phyloP scores from a whole-genome alignment of 306 rosid genomes.

The Adenanthera pavonina region DNA sequence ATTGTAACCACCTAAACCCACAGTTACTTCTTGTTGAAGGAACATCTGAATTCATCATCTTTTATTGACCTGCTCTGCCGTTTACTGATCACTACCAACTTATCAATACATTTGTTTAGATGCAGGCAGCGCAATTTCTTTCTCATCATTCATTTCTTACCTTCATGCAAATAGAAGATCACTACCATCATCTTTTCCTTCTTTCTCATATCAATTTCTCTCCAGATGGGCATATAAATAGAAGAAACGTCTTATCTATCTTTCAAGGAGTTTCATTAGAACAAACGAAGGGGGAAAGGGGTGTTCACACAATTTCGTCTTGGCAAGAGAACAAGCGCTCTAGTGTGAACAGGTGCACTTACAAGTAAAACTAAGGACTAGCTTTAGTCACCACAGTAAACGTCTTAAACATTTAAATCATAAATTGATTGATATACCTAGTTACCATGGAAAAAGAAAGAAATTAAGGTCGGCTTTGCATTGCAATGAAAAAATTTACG shows the following conservation, averaged over 20 bases:
- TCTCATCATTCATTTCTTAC: background rate
- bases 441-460: conserved; percentile 44
- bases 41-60: background rate
- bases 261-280: background rate
- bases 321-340: conserved; percentile 8
- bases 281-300: background rate
- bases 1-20: background rate
- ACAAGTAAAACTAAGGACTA: conserved; percentile 23
- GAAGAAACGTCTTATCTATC: background rate
- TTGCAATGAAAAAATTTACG: conserved; percentile 43
- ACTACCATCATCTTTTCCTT: background rate
- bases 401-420: conserved; percentile 47
- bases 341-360: background rate
- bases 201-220: background rate
- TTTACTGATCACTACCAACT: background rate
- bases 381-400: conserved; percentile 31
- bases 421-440: conserved; percentile 54
- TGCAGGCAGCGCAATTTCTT: background rate
- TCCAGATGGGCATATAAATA: background rate
- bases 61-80: background rate
- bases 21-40: background rate
- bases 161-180: background rate
- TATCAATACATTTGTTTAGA: background rate
- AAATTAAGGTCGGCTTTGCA: conserved; percentile 33
- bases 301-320: background rate